Conservation (phyloP, 495 filamentous ascomycete species). For the Aspergillus bridgeri region DNA sequence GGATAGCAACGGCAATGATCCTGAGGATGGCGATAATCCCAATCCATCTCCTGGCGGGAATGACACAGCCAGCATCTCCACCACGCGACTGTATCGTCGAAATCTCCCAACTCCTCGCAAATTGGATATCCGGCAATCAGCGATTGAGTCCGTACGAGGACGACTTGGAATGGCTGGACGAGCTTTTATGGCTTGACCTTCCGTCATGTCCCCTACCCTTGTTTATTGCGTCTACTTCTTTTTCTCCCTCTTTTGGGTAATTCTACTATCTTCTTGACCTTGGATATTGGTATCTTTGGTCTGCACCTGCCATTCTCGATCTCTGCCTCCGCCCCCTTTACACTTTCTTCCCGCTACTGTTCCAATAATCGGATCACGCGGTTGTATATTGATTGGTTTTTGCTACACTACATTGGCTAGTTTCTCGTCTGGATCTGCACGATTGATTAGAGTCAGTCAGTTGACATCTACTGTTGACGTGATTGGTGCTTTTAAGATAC, state of each 20-base stretch:
- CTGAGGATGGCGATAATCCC: conserved; percentile 10
- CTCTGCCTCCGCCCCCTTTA: not conserved
- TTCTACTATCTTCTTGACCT: not conserved
- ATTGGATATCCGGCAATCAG: not conserved
- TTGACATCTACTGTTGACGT: not conserved
- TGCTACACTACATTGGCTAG: not conserved
- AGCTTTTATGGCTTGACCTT: conserved; percentile 27
- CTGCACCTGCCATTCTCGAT: not conserved
- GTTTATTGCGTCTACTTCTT: conserved; percentile 11
- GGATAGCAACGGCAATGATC: conserved; percentile 31
- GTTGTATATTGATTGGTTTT: not conserved
- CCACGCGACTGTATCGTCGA: conserved; percentile 2
- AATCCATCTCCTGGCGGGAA: conserved; percentile 22
- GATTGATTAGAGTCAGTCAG: not conserved
- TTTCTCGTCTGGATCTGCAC: not conserved
- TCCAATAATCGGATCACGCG: not conserved
- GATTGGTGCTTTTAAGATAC: conserved; percentile 7
- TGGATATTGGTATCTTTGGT: not conserved
- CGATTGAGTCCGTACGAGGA: conserved; percentile 13
- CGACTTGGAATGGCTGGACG: conserved; percentile 19
- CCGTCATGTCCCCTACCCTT: not conserved
- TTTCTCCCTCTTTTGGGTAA: conserved; percentile 18
- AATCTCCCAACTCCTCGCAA: not conserved
- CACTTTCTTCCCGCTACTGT: not conserved
- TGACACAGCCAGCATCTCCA: conserved; percentile 26